Evolutionary conservation across 2,329 filamentous ascomycete genomes (phyloP).

Genomic region (Aspergillus fijiensis): DNA sequence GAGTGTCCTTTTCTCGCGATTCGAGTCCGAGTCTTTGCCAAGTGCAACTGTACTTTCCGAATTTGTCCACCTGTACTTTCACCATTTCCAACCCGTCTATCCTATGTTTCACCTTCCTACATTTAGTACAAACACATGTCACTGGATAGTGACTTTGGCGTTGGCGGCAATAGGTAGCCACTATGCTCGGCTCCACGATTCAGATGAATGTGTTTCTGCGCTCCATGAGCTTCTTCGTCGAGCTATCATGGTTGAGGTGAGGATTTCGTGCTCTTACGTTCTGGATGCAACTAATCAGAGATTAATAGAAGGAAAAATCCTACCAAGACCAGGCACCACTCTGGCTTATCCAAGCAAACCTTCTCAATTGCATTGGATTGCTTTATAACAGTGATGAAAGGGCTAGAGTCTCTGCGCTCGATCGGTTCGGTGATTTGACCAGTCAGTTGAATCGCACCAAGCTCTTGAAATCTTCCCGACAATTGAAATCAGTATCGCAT

Average conservation of each 20-base stretch:
- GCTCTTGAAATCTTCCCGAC: constrained; percentile 22
- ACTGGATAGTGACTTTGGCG: constrained; percentile 44
- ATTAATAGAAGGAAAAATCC: constrained; percentile 29
- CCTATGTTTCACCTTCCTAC: constrained; percentile 42
- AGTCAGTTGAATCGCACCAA: constrained; percentile 22
- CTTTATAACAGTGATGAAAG: constrained; percentile 28
- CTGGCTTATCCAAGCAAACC: constrained; percentile 32
- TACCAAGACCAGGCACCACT: constrained; percentile 17
- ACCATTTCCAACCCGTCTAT: constrained; percentile 41
- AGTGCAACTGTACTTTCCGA: constrained; percentile 24
- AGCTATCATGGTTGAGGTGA: constrained; percentile 38
- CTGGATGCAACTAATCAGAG: constrained; percentile 2
- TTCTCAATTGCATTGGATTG: constrained; percentile 36
- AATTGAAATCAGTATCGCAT: constrained; percentile 3
- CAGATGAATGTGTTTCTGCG: constrained; percentile 31
- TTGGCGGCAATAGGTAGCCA: constrained; percentile 44
- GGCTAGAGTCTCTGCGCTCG: constrained; percentile 25
- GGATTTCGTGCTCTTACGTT: neutral
- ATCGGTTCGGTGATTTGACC: constrained; percentile 31
- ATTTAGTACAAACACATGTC: constrained; percentile 36
- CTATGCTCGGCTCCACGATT: constrained; percentile 27
- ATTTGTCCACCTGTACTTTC: constrained; percentile 39
- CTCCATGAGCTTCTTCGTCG: constrained; percentile 46
- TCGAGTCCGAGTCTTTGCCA: constrained; percentile 34
- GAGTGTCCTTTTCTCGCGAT: constrained; percentile 31